These are phyloP conservation scores for Hypomyces perniciosus DNA, from an alignment of 2,329 filamentous ascomycete genomes.

Conservation along the genomic window DNA sequence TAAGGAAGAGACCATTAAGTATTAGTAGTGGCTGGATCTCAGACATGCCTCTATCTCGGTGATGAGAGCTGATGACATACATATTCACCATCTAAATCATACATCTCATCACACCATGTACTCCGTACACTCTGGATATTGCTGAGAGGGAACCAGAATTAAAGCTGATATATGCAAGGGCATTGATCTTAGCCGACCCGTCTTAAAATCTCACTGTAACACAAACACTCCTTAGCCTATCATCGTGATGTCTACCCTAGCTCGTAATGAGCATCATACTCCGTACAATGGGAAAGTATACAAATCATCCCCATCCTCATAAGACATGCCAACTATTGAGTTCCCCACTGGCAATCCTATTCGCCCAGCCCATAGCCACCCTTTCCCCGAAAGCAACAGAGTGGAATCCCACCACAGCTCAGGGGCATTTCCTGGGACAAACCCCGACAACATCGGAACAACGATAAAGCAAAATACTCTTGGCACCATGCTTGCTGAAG, in stretches of 20 bases:
- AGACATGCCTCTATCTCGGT: too few relatives aligned
- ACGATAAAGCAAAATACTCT: not conserved
- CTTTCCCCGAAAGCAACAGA: not conserved
- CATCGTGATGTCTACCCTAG: not conserved
- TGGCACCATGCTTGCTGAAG: too few relatives aligned
- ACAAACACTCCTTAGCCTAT: not conserved
- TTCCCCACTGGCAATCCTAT: not conserved
- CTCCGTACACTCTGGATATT: too few relatives aligned
- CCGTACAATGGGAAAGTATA: not conserved
- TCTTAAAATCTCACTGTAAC: not conserved
- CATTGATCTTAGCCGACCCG: not conserved
- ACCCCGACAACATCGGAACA: not conserved
- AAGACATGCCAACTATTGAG: not conserved
- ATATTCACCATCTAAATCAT: too few relatives aligned
- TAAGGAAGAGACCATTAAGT: too few relatives aligned
- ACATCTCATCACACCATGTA: too few relatives aligned
- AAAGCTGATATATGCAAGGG: not conserved
- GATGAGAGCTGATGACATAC: too few relatives aligned
- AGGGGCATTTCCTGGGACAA: constrained; percentile 1
- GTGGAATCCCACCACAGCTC: not conserved
- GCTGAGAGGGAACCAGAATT: not conserved
- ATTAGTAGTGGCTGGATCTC: too few relatives aligned
- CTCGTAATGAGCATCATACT: not conserved
- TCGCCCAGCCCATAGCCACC: not conserved
- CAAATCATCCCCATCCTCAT: not conserved